Base-by-base conservation (phyloP, 371 early-diverging fungal species). In the Actinomortierella ambigua region DNA sequence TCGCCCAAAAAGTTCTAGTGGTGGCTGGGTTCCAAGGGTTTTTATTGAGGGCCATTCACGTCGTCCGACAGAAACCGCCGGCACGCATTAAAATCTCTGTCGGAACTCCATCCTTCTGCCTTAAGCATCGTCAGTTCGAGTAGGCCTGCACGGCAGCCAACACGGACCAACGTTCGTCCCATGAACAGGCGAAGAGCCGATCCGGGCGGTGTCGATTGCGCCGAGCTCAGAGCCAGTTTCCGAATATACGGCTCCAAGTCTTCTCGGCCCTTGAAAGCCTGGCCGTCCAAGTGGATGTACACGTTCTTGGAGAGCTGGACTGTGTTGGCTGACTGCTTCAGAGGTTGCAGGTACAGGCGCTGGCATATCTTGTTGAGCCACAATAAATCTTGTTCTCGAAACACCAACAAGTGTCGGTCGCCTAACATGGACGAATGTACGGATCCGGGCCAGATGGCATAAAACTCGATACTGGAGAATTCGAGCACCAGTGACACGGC, bases 101-200 rank as follows among this genome's bases (percentile, higher is more conserved):
- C 67, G 0, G 73, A 66, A 48, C 73, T 73, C 73, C 73, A 73
- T 4, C 73, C 73, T 18, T 73, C 67, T 0, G 73, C 73, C 50
- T 73, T 73, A 24, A 73, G 63, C 14, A 73, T 66, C n/a, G 67
- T 73, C 67, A 73, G 62, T 23, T 63, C 65, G 50, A 73, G 18
- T 27, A 63, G 67, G 1, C 67, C 67, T 0, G 63, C 40, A 49
- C 57, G 66, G 53, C 73, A 73, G 0, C 73, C 73, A 1, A 73
- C n/a, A 11, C 59, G 54, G 22, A 67, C 73, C 34, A 73, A 56
- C 2, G 67, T 52, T 41, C 73, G 50, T 0, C 63, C 61, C 51
- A 73, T 13, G 8, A 73, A 66, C 47, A 73, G 20, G 0, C 73
- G 55, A 50, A 73, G 40, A 3, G 73, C 67, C 13, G 67, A 44